A percentile compares a stretch with the other conserved stretches of the same genome.
Conservation (phyloP, 345 rosid genomes). For the Alliaria petiolata region DNA sequence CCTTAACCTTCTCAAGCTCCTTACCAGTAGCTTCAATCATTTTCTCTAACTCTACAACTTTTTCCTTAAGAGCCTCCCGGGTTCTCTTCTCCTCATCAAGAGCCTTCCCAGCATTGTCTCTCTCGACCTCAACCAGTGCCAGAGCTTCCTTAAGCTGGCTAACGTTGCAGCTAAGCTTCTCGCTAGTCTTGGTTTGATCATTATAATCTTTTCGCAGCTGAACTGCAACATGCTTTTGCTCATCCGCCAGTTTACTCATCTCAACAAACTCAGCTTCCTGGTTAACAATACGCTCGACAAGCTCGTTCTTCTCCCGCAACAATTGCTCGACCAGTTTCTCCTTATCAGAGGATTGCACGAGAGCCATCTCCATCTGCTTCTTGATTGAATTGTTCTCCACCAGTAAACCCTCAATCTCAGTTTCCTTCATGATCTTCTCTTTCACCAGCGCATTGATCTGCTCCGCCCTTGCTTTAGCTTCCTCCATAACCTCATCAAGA, state of each 20-base stretch:
- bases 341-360: constrained; percentile 29
- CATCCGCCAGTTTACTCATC: constrained; percentile 42
- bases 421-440: constrained; percentile 42
- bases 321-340: constrained; percentile 36
- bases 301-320: constrained; percentile 43
- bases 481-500: constrained; percentile 34
- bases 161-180: constrained; percentile 36
- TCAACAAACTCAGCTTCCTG: constrained; percentile 44
- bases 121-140: constrained; percentile 38
- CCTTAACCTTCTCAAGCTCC: constrained; percentile 39
- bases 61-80: constrained; percentile 31
- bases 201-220: constrained; percentile 34
- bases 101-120: constrained; percentile 37
- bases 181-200: constrained; percentile 40
- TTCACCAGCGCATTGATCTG: constrained; percentile 37
- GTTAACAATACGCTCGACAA: constrained; percentile 33
- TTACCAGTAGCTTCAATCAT: constrained; percentile 28
- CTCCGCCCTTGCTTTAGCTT: constrained; percentile 35
- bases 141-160: constrained; percentile 31
- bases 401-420: constrained; percentile 30
- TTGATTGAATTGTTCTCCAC: constrained; percentile 32
- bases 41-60: constrained; percentile 43
- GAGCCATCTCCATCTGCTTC: constrained; percentile 24
- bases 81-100: constrained; percentile 49
- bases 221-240: constrained; percentile 36